Evolutionary conservation across 768 basidiomycete species (phyloP), one percentile per base, ranked within the genome.

Genomic region (Gelatoporia subvermispora): DNA sequence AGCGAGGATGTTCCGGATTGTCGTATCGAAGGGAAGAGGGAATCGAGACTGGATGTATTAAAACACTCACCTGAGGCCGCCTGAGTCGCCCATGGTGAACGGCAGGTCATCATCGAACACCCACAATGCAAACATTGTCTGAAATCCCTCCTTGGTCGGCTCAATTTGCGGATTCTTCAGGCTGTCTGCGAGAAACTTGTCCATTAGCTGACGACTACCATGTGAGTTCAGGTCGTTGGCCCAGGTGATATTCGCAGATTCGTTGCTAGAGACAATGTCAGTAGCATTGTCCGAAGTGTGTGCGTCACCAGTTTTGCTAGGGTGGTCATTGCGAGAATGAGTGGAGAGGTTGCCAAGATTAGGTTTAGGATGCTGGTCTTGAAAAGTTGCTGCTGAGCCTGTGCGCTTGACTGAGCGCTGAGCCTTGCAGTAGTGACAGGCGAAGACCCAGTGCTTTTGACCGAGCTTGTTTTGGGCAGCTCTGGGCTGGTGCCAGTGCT

Each of bases 81-180:
- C 43, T 9, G 59, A 43, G 41, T 65, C 56, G 20, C 60, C 57
- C 2, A 56, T 58, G 4, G 59, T 63, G 43, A 57, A 65, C 13
- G 64, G 50, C 2, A 63, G 53, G 45, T 59, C 54, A 3, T 64
- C 60, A n/a, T 64, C 60, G 24, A 62, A 35, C 31, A 64, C 52
- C 61, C 63, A 64, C n/a, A 36, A 43, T 16, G 49, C 35, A 17
- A 45, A 50, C 23, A 43, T 8, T 3, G 10, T 20, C 8, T 16
- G 13, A 24, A 43, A 70, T 1, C 66, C 66, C 28, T 48, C 51
- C 16, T 65, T 50, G 2, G 60, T 64, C 1, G 55, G 35, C 18
- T 52, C 3, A 48, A 55, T 35, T 47, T 60, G 65, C 67, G 66
- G 10, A 70, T 36, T 9, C 61, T 51, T 0, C 54, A 60, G 17